Base-by-base conservation (phyloP, 805 yeast genomes). In the Metschnikowia orientalis region DNA sequence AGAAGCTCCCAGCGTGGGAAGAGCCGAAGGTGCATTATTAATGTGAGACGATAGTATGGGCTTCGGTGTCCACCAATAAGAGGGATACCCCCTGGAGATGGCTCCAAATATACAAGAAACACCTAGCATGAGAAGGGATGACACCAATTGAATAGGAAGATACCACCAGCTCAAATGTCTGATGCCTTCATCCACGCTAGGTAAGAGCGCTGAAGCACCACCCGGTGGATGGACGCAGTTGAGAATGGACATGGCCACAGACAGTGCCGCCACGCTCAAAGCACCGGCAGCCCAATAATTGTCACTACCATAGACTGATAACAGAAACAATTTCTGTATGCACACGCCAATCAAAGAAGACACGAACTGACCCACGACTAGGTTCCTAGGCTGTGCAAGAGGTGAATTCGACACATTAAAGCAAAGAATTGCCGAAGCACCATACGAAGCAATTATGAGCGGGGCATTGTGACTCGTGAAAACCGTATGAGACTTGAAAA, bases 171-270 rank as follows among this genome's bases (percentile, higher is more conserved):
- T 71, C 69, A 79, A 61, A 3, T 31, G 42, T 8, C 74, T 51
- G 3, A 77, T 58, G 6, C 47, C 42, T 1, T 50, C 69, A 32
- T 76, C 79, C 0, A 71, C 47, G 2, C 68, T 55, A 0, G 85
- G 82, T 6, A 79, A 53, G 22, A 79, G 48, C 0, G 86, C 84
- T 7, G 80, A 69, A 1, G 86, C 85, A 2, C 87, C 87, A 1
- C 80, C 78, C 0, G 87, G 87, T 0, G 87, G 87, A 50, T 80
- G 86, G 1, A 77, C 72, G 37, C 78, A 70, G 40, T 75, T 75
- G 4, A 67, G 52, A 1, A 76, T 40, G 9, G 71, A 55, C 81
- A 77, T 77, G 2, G 58, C 52, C 8, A 73, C 75, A 6, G 79
- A 70, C 2, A 80, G 46, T 4, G 75, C 38, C 0, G 69, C 79